Evolutionary conservation across 148 eudicot genomes (phyloP).

Genomic region (Amaranthus hypochondriacus): DNA sequence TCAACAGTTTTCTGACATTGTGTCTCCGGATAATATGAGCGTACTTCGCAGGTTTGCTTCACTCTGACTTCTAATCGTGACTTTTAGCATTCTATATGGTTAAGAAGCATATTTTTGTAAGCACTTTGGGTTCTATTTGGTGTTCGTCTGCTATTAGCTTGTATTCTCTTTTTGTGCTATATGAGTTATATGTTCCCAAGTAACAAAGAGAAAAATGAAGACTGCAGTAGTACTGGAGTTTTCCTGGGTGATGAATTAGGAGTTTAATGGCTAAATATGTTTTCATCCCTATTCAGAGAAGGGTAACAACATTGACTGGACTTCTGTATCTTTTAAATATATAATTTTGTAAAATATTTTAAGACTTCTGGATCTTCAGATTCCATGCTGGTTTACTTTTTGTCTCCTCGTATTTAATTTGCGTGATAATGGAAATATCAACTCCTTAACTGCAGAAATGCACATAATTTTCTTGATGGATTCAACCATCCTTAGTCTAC

Average conservation of each 20-base stretch:
- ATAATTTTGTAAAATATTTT: too few species aligned
- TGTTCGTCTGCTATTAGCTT: neutral
- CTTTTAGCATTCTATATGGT: neutral
- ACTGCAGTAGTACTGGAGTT: neutral
- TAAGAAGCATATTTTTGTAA: conserved; percentile 1
- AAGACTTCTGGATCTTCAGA: too few species aligned
- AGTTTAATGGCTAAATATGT: neutral
- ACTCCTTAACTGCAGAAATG: too few species aligned
- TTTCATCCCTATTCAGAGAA: neutral
- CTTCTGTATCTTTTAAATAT: neutral
- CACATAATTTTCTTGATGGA: too few species aligned
- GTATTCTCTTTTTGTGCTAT: neutral
- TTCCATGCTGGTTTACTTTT: neutral
- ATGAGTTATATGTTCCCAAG: neutral
- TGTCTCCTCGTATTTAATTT: neutral
- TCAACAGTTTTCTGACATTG: conserved; percentile 50
- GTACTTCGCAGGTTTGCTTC: conserved; percentile 60
- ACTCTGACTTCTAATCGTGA: conserved; percentile 12
- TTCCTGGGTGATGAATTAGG: neutral
- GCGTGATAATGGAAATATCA: neutral
- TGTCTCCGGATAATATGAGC: conserved; percentile 60
- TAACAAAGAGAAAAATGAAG: neutral
- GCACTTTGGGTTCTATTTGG: neutral
- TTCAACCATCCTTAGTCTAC: too few species aligned
- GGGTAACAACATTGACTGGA: neutral